Percentiles rank a stretch among this genome's conserved stretches.
phyloP scores from a whole-genome alignment of 495 filamentous ascomycete species.

The Platismatia glauca region DNA sequence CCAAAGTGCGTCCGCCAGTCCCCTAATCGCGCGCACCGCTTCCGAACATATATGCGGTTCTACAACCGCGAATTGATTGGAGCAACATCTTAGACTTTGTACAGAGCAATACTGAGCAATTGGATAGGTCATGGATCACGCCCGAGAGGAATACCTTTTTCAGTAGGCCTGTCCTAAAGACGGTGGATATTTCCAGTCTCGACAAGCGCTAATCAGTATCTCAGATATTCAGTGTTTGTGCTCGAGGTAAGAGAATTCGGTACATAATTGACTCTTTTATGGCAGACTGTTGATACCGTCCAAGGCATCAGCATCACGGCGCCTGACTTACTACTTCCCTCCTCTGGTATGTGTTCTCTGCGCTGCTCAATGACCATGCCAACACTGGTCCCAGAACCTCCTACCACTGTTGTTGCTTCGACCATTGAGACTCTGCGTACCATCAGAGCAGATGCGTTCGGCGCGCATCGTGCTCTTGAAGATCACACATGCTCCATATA shows the following conservation, averaged over 20 bases:
- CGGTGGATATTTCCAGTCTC: conserved; percentile 15
- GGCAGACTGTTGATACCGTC: conserved; percentile 7
- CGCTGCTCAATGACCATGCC: background rate
- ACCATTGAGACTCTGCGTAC: conserved; percentile 67
- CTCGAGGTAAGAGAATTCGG: conserved; percentile 41
- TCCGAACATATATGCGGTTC: conserved; percentile 19
- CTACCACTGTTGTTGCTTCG: conserved; percentile 75
- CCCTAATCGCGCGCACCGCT: conserved; percentile 14
- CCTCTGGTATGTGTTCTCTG: conserved; percentile 39
- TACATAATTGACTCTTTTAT: background rate
- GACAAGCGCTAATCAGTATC: conserved; percentile 15
- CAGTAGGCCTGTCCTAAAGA: conserved; percentile 42
- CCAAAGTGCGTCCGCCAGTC: conserved; percentile 52
- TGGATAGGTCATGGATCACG: conserved; percentile 49
- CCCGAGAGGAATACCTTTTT: conserved; percentile 74
- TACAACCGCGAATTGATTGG: conserved; percentile 8
- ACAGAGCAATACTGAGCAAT: conserved; percentile 14
- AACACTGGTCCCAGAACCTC: conserved; percentile 51
- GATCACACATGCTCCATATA: conserved; percentile 56
- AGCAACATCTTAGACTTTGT: background rate
- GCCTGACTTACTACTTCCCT: conserved; percentile 73
- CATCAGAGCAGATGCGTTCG: conserved; percentile 60
- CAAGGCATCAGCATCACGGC: conserved; percentile 61
- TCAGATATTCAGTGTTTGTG: conserved; percentile 57
- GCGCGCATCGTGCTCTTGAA: conserved; percentile 73